Base-by-base conservation (phyloP, 1,284 basidiomycete species). In the Boletus semigastroideus region DNA sequence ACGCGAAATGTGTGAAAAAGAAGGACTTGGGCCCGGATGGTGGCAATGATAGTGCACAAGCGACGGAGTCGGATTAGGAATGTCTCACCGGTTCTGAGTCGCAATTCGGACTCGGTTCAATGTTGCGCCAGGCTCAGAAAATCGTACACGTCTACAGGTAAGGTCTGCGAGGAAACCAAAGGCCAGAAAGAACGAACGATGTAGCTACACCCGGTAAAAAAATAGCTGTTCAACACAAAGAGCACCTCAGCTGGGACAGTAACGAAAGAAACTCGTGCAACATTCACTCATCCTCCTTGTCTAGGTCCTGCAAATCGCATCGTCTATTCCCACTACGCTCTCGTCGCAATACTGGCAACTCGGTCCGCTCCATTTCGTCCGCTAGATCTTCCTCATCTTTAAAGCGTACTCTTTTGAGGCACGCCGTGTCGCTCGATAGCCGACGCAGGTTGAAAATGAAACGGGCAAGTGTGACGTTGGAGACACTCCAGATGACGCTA, bases 401-500 rank as follows among this genome's bases (percentile, higher is more conserved):
- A 19, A 20, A 17, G 17, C 19, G 17, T 16, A 16, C 20, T 9
- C 16, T 30, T 2, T 36, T 27, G 19, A 46, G 13, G 9, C 4
- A n/a, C n/a, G n/a, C 0, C 14, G 17, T 10, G 0, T 46, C 25
- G n/a, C 1, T 17, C 5, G 55, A 50, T n/a, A 68, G 36, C 4
- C 63, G 59, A 30, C 74, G 69, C 12, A 75, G 53, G 43, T 74
- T 69, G 40, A 77, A 48, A 22, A 77, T 63, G 38, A 77, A 67
- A 11, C 67, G 67, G 4, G 71, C 63, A 16, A 73, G 61, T 14
- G 72, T 72, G 3, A 73, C 59, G 27, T 72, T 74, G 34, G 64
- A 66, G 7, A 67, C 43, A 46, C 70, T 69, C 73, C 74, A 77
- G 9, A 74, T 53, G 56, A 76, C 72, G 52, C 76, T 78, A 48